Percentiles rank a stretch among this genome's conserved stretches.
These are phyloP conservation scores for Mycena sp. DNA, from an alignment of 1,284 basidiomycete species.

Conservation along the genomic window DNA sequence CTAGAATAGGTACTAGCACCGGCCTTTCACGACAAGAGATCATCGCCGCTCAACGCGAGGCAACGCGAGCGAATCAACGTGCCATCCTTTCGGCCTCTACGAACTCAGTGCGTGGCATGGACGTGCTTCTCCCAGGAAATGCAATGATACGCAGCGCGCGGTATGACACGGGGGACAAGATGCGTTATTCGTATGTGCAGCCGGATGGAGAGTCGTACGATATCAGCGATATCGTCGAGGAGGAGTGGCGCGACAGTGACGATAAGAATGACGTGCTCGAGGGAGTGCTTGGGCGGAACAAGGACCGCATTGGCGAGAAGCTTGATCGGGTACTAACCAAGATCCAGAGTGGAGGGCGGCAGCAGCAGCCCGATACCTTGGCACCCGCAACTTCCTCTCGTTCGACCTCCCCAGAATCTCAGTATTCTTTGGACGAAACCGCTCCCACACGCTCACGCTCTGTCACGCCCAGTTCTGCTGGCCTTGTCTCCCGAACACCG, in stretches of 20 bases:
- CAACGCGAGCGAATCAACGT: constrained; percentile 84
- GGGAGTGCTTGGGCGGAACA: constrained; percentile 63
- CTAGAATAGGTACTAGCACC: too few relatives aligned
- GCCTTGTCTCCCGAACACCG: constrained; percentile 41
- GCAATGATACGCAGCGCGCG: constrained; percentile 87
- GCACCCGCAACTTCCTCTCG: background rate
- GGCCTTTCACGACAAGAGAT: constrained; percentile 83
- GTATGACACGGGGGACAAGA: constrained; percentile 71
- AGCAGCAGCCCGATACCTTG: constrained; percentile 1
- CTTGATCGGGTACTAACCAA: constrained; percentile 83
- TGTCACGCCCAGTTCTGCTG: constrained; percentile 50
- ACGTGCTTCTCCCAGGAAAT: constrained; percentile 85
- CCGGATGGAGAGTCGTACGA: constrained; percentile 89
- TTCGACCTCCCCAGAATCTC: constrained; percentile 49
- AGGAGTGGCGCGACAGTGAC: constrained; percentile 73
- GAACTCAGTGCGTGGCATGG: constrained; percentile 87
- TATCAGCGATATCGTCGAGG: constrained; percentile 91
- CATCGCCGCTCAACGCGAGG: constrained; percentile 91
- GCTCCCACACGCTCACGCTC: constrained; percentile 49
- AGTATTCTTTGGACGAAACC: constrained; percentile 63
- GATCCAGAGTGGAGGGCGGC: constrained; percentile 57
- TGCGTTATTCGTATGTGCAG: constrained; percentile 93
- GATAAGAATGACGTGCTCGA: constrained; percentile 72
- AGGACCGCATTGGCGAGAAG: constrained; percentile 74
- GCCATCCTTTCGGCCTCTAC: constrained; percentile 86